These are phyloP conservation scores for Phoenix roebelenii DNA, from an alignment of 176 grass and related monocot genomes.

Conservation along the genomic window DNA sequence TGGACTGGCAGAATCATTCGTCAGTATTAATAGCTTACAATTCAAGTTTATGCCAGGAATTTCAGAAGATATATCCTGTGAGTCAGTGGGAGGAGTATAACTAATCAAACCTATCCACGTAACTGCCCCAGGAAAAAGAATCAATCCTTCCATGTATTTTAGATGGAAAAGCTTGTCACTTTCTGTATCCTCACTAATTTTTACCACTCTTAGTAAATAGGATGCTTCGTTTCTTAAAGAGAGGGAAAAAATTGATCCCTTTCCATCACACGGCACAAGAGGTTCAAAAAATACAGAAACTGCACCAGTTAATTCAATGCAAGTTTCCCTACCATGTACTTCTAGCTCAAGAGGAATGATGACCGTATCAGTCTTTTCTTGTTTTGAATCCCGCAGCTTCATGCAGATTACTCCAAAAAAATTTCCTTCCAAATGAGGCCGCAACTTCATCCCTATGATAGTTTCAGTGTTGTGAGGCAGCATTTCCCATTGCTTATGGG, in stretches of 20 bases:
- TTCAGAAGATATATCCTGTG: slow-evolving; percentile 31
- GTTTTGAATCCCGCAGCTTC: slow-evolving; percentile 47
- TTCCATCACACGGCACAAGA: slow-evolving; percentile 39
- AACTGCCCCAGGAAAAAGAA: slow-evolving; percentile 54
- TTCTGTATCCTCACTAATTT: slow-evolving; percentile 40
- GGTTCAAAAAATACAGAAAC: slow-evolving; percentile 51
- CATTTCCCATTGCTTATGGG: slow-evolving; percentile 56
- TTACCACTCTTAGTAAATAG: slow-evolving; percentile 38
- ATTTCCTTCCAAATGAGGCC: slow-evolving; percentile 54
- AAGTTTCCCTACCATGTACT: slow-evolving; percentile 41
- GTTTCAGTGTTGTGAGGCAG: slow-evolving; percentile 36
- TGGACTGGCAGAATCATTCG: slow-evolving; percentile 57
- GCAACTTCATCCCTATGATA: slow-evolving; percentile 52
- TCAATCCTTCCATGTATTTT: slow-evolving; percentile 51
- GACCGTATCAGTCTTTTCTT: slow-evolving; percentile 31
- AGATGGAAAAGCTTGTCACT: slow-evolving; percentile 48
- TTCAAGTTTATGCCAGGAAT: slow-evolving; percentile 12
- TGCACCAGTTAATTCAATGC: slow-evolving; percentile 33
- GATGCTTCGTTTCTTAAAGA: slow-evolving; percentile 57
- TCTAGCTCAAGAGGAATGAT: slow-evolving; percentile 78
- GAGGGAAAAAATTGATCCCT: slow-evolving; percentile 49
- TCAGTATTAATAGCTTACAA: slow-evolving; percentile 71
- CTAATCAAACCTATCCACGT: slow-evolving; percentile 71
- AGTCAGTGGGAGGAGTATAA: slow-evolving; percentile 27
- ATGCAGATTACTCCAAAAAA: slow-evolving; percentile 74